Evolutionary conservation across 164 flowering plant species (phyloP).

Genomic region (Echeveria elegans): DNA sequence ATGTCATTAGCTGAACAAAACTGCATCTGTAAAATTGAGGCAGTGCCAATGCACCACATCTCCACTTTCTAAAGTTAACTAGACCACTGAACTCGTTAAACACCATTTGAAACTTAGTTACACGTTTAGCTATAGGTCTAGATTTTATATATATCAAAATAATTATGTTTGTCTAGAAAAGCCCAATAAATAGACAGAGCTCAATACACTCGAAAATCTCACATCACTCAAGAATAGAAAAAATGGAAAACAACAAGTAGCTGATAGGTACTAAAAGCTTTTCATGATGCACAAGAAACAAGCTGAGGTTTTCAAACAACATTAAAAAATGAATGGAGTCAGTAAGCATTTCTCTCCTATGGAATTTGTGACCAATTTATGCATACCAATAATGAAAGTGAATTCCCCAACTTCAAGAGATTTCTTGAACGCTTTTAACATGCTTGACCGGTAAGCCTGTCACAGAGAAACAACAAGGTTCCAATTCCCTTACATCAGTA

Average conservation of each 20-base stretch:
- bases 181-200: too few relatives aligned
- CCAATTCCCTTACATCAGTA: not conserved
- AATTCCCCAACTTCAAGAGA: slow-evolving; percentile 84
- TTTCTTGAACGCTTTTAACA: slow-evolving; percentile 96
- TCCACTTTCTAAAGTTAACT: slow-evolving; percentile 54
- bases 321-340: not conserved
- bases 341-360: not conserved
- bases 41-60: slow-evolving; percentile 73
- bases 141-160: too few relatives aligned
- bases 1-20: slow-evolving; percentile 82
- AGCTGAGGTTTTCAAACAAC: not conserved
- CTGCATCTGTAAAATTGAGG: slow-evolving; percentile 85
- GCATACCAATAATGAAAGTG: slow-evolving; percentile 85
- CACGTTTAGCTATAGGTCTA: slow-evolving; percentile 11
- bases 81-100: slow-evolving; percentile 24
- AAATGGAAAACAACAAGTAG: not conserved
- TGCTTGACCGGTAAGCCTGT: slow-evolving; percentile 93
- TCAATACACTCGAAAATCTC: too few relatives aligned
- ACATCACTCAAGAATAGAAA: not conserved
- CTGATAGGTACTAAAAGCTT: not conserved
- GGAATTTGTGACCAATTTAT: not conserved
- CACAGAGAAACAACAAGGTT: slow-evolving; percentile 10
- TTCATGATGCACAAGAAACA: not conserved
- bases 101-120: slow-evolving; percentile 16
- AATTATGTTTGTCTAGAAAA: too few relatives aligned